Percentiles rank a stretch among this genome's conserved stretches.
These are phyloP conservation scores for Suhomyces sp. DNA, from an alignment of 805 yeast genomes.

Conservation along the genomic window DNA sequence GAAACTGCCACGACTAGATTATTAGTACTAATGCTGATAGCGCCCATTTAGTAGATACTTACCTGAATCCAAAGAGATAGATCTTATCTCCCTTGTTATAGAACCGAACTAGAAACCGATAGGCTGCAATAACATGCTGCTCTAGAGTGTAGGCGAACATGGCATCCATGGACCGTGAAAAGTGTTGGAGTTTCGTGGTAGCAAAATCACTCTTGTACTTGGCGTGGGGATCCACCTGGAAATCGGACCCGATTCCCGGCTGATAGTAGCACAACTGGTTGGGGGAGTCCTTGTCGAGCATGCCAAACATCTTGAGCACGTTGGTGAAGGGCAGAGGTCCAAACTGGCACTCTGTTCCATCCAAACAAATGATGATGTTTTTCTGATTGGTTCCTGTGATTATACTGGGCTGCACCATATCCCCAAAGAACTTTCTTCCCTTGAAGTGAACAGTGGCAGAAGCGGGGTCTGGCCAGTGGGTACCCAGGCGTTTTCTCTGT, in stretches of 20 bases:
- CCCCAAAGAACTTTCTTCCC: too few species aligned
- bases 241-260: slow-evolving; percentile 63
- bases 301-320: slow-evolving; percentile 50
- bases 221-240: slow-evolving; percentile 33
- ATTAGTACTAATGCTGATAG: slow-evolving; percentile 4
- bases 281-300: slow-evolving; percentile 47
- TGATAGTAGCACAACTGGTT: slow-evolving; percentile 61
- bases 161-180: slow-evolving; percentile 31
- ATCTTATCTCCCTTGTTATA: slow-evolving; percentile 52
- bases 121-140: slow-evolving; percentile 58
- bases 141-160: slow-evolving; percentile 55
- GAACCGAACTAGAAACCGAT: slow-evolving; percentile 48
- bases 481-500: too few species aligned
- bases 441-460: too few species aligned
- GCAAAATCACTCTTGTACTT: neutral
- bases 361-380: slow-evolving; percentile 57
- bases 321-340: slow-evolving; percentile 57
- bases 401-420: too few species aligned
- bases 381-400: too few species aligned
- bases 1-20: slow-evolving; percentile 56
- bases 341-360: slow-evolving; percentile 62
- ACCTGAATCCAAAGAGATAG: slow-evolving; percentile 57
- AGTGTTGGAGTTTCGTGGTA: too few species aligned
- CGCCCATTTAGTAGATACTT: slow-evolving; percentile 7
- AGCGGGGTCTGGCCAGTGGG: too few species aligned